These are phyloP conservation scores for Breynia disticha DNA, from an alignment of 441 rosid genomes.

Conservation along the genomic window DNA sequence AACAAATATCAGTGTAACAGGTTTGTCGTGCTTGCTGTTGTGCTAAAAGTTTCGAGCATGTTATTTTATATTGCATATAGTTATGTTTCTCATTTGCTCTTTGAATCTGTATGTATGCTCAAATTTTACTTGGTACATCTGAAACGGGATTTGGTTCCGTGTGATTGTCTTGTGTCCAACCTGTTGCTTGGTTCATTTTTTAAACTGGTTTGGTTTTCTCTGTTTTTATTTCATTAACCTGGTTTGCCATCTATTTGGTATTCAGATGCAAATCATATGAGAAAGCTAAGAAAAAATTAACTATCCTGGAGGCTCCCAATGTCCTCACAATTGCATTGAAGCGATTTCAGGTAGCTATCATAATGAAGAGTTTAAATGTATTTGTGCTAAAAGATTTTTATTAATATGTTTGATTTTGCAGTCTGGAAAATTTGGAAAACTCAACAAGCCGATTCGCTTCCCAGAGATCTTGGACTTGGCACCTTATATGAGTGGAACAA, in stretches of 20 bases:
- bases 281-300: constrained; percentile 67
- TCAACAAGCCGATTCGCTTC: constrained; percentile 66
- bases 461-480: constrained; percentile 83
- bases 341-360: constrained; percentile 79
- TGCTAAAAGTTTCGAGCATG: too few relatives aligned
- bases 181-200: too few relatives aligned
- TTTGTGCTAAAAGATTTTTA: neutral
- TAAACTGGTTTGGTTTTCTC: too few relatives aligned
- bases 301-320: constrained; percentile 82
- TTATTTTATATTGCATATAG: constrained; percentile 17
- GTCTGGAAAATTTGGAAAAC: constrained; percentile 80
- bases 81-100: neutral
- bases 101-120: neutral
- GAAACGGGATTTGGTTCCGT: too few relatives aligned
- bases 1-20: constrained; percentile 90
- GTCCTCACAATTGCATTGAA: constrained; percentile 80
- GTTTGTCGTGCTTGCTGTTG: too few relatives aligned
- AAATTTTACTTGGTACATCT: constrained; percentile 37
- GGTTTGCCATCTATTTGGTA: too few relatives aligned
- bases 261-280: too few relatives aligned
- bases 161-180: too few relatives aligned
- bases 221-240: too few relatives aligned
- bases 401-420: constrained; percentile 24
- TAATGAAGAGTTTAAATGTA: constrained; percentile 8
- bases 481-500: constrained; percentile 68